Percentiles rank a stretch among this genome's conserved stretches.
phyloP scores from a whole-genome alignment of 306 rosid genomes.

The Fragaria iinumae region DNA sequence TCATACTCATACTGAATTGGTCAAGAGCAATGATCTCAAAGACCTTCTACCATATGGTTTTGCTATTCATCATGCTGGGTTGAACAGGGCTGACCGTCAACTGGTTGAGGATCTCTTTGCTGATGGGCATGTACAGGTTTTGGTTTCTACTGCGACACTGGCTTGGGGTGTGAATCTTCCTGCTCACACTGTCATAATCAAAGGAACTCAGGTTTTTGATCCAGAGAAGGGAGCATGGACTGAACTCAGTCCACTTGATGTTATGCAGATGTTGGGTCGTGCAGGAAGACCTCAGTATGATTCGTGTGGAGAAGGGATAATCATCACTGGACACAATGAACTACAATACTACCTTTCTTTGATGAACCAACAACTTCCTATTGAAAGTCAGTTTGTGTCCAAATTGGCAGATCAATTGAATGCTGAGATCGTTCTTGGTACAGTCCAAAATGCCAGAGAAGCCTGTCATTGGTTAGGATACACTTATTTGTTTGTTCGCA shows the following conservation, averaged over 20 bases:
- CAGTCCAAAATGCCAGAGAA: constrained; percentile 87
- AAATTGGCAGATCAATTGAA: constrained; percentile 91
- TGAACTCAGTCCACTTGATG: constrained; percentile 89
- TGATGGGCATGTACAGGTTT: constrained; percentile 90
- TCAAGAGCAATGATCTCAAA: constrained; percentile 90
- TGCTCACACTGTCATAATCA: constrained; percentile 86
- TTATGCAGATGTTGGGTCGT: constrained; percentile 98
- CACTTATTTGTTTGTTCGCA: constrained; percentile 79
- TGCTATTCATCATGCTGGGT: constrained; percentile 96
- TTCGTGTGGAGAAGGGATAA: constrained; percentile 87
- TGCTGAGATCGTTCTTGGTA: constrained; percentile 93
- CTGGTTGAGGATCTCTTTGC: constrained; percentile 97
- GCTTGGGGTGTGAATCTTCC: constrained; percentile 99
- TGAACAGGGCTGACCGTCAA: constrained; percentile 87
- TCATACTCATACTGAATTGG: constrained; percentile 87
- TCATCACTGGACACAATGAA: constrained; percentile 86
- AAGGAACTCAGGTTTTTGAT: constrained; percentile 92
- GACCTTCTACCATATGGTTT: constrained; percentile 95
- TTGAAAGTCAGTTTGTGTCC: constrained; percentile 94
- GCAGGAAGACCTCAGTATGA: constrained; percentile 98
- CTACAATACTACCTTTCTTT: constrained; percentile 90
- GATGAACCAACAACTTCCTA: constrained; percentile 96
- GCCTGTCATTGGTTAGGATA: constrained; percentile 83
- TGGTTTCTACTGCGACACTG: constrained; percentile 96
- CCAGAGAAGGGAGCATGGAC: constrained; percentile 99